Percentiles rank a stretch among this genome's conserved stretches.
These are phyloP conservation scores for Batkoa obscura DNA, from an alignment of 371 early-diverging fungal species.

Conservation along the genomic window DNA sequence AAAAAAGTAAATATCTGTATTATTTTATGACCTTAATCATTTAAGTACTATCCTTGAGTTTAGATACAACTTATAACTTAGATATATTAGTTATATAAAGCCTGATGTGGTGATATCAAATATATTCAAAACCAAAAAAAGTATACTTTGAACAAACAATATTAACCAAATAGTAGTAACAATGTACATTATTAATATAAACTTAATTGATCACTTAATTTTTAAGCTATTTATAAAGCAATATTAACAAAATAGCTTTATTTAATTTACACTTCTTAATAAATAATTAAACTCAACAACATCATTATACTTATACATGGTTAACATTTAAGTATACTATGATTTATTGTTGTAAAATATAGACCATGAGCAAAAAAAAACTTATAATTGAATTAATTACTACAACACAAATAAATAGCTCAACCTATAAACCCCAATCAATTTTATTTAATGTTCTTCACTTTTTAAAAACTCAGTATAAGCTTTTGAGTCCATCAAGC, in stretches of 20 bases:
- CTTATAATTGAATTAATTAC: neutral
- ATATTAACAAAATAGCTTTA: neutral
- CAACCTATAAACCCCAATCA: neutral
- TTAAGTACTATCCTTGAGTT: too few relatives aligned
- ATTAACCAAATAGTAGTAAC: too few relatives aligned
- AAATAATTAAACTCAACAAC: neutral
- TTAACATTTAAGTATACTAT: neutral
- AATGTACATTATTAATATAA: neutral
- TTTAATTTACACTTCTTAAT: neutral
- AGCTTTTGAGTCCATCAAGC: constrained; percentile 45
- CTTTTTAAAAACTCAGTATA: constrained; percentile 24
- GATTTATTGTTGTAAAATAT: neutral
- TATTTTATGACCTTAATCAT: too few relatives aligned
- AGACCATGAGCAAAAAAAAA: neutral
- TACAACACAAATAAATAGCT: neutral
- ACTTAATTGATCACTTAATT: neutral
- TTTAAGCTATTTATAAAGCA: neutral
- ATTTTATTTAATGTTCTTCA: neutral
- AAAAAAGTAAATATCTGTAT: too few relatives aligned
- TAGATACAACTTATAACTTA: too few relatives aligned
- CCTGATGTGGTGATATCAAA: too few relatives aligned
- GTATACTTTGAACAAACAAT: too few relatives aligned
- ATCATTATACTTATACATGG: neutral
- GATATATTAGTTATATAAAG: too few relatives aligned
- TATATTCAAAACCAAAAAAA: too few relatives aligned